Conservation (phyloP, 106 monocot genomes). For the Dendrobium nobile region DNA sequence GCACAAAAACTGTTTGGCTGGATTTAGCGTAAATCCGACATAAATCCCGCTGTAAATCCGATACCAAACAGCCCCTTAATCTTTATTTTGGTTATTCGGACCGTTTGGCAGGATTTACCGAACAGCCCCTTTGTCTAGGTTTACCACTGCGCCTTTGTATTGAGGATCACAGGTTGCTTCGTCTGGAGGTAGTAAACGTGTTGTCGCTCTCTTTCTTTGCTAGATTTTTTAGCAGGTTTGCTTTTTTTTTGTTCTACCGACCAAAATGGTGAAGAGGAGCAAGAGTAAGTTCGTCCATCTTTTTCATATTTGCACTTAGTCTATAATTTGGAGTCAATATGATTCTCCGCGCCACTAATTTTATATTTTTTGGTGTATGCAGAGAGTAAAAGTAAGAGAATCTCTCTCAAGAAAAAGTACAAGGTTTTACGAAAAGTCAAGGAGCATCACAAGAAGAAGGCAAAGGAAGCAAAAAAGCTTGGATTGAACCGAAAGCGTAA, state of each 20-base stretch:
- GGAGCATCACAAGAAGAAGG: conserved; percentile 89
- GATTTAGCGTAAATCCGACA: too few species aligned
- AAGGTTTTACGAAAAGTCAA: conserved; percentile 80
- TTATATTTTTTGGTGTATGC: not conserved
- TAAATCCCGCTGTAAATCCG: too few species aligned
- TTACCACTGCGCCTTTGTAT: too few species aligned
- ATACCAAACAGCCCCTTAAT: too few species aligned
- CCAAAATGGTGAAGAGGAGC: conserved; percentile 73
- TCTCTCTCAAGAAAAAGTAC: conserved; percentile 71
- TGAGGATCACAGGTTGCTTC: too few species aligned
- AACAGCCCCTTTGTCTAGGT: too few species aligned
- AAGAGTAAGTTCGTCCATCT: conserved; percentile 37
- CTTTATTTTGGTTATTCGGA: too few species aligned
- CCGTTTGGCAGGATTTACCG: too few species aligned
- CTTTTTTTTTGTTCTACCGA: not conserved
- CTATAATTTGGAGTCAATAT: not conserved
- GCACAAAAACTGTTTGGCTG: too few species aligned
- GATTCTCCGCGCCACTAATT: not conserved
- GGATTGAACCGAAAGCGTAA: conserved; percentile 45
- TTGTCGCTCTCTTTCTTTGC: not conserved
- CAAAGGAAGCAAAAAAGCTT: conserved; percentile 73
- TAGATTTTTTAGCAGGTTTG: not conserved
- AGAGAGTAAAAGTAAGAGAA: conserved; percentile 98
- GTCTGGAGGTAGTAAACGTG: not conserved
- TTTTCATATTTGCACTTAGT: not conserved